These are phyloP conservation scores for Cyclaneusma minus DNA, from an alignment of 2,329 filamentous ascomycete species.

Conservation along the genomic window DNA sequence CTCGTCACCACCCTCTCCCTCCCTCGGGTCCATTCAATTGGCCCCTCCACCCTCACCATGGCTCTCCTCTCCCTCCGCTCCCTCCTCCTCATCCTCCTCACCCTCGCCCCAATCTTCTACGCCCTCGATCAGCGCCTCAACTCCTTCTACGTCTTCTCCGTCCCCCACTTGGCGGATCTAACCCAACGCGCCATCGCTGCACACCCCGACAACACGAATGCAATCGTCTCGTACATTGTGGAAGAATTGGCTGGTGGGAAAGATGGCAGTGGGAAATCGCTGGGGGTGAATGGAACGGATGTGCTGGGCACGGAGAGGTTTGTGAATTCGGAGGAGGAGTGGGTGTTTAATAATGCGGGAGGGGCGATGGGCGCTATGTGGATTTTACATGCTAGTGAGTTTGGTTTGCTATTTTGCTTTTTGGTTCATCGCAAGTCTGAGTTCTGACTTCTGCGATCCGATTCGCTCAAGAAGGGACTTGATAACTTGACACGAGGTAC, in stretches of 20 bases:
- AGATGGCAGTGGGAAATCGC: too few relatives aligned
- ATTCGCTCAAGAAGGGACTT: conserved; percentile 2
- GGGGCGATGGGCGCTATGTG: conserved; percentile 89
- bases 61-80: neutral
- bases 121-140: conserved; percentile 41
- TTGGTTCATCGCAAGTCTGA: conserved; percentile 5
- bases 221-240: conserved; percentile 55
- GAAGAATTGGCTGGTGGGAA: conserved; percentile 30
- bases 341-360: conserved; percentile 85
- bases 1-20: too few relatives aligned
- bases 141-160: conserved; percentile 62
- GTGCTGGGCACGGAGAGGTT: conserved; percentile 32
- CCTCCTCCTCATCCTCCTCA: conserved; percentile 30
- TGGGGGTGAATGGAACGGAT: conserved; percentile 17
- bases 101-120: conserved; percentile 34
- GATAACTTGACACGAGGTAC: conserved; percentile 4
- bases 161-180: conserved; percentile 51
- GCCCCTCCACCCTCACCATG: conserved; percentile 4
- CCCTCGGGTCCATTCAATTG: too few relatives aligned
- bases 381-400: conserved; percentile 69
- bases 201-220: conserved; percentile 61
- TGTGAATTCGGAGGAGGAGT: conserved; percentile 61
- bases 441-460: conserved; percentile 1
- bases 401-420: neutral
- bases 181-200: conserved; percentile 46